phyloP scores from a whole-genome alignment of 257 asterid species.

The Scutellaria baicalensis region DNA sequence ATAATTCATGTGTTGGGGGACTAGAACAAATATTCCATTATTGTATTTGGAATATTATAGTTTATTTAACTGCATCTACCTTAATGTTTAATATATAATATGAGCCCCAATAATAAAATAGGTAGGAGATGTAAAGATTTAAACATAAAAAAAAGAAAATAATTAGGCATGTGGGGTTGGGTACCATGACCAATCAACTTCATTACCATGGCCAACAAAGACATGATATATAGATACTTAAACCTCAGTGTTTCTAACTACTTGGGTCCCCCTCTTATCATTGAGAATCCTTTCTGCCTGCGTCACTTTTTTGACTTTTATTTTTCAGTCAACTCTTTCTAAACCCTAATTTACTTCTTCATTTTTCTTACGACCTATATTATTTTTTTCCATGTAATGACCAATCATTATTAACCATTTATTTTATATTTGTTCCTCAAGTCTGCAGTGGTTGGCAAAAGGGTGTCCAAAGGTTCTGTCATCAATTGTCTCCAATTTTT shows the following conservation, averaged over 20 bases:
- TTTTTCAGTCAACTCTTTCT: constrained; percentile 40
- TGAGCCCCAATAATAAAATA: too few relatives aligned
- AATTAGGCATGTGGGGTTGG: not conserved
- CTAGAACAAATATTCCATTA: too few relatives aligned
- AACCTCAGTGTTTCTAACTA: constrained; percentile 50
- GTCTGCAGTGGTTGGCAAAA: constrained; percentile 19
- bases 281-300: constrained; percentile 41
- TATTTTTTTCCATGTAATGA: not conserved
- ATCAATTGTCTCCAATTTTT: not conserved
- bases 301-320: constrained; percentile 55
- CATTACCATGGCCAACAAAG: constrained; percentile 20
- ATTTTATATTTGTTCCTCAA: constrained; percentile 4
- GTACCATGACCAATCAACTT: constrained; percentile 25
- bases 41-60: too few relatives aligned
- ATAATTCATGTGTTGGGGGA: too few relatives aligned
- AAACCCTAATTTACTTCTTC: not conserved
- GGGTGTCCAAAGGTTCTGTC: constrained; percentile 2
- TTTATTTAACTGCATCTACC: too few relatives aligned
- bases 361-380: not conserved
- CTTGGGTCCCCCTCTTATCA: constrained; percentile 67
- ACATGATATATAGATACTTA: constrained; percentile 31
- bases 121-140: not conserved
- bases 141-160: too few relatives aligned
- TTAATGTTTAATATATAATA: too few relatives aligned
- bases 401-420: constrained; percentile 17